phyloP scores from a whole-genome alignment of 2,329 filamentous ascomycete genomes.

The Aspergillus ochraceus region DNA sequence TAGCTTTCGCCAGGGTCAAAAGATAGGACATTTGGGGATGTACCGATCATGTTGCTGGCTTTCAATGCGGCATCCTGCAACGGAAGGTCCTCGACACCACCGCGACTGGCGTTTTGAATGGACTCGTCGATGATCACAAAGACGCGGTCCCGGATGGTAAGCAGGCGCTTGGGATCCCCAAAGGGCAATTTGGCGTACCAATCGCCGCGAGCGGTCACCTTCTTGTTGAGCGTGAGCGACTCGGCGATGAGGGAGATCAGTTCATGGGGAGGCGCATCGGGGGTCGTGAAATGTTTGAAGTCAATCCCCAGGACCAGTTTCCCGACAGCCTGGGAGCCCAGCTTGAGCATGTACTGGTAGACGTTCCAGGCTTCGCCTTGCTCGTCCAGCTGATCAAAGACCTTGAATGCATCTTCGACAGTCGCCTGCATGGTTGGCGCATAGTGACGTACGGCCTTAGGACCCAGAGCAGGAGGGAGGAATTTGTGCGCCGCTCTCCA shows the following conservation, averaged over 20 bases:
- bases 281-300: slow-evolving; percentile 40
- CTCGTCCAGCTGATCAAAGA: slow-evolving; percentile 44
- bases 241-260: slow-evolving; percentile 55
- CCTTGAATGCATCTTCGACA: no score
- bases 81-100: slow-evolving; percentile 30
- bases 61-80: slow-evolving; percentile 48
- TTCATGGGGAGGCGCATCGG: slow-evolving; percentile 51
- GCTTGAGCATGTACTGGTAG: slow-evolving; percentile 53
- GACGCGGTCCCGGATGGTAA: slow-evolving; percentile 11
- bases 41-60: slow-evolving; percentile 38
- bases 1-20: no score
- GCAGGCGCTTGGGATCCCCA: slow-evolving; percentile 53
- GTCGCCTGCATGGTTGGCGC: slow-evolving; percentile 13
- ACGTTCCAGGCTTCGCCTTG: slow-evolving; percentile 48
- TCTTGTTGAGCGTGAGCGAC: slow-evolving; percentile 58
- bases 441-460: slow-evolving; percentile 63
- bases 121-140: slow-evolving; percentile 22
- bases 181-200: slow-evolving; percentile 62
- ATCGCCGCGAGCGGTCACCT: slow-evolving; percentile 53
- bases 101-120: slow-evolving; percentile 19
- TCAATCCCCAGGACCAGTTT: slow-evolving; percentile 33
- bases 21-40: neutral
- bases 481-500: slow-evolving; percentile 59
- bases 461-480: slow-evolving; percentile 58
- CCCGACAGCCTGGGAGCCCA: slow-evolving; percentile 46